phyloP scores from a whole-genome alignment of 768 basidiomycete species.

The Lentinula sp. region DNA sequence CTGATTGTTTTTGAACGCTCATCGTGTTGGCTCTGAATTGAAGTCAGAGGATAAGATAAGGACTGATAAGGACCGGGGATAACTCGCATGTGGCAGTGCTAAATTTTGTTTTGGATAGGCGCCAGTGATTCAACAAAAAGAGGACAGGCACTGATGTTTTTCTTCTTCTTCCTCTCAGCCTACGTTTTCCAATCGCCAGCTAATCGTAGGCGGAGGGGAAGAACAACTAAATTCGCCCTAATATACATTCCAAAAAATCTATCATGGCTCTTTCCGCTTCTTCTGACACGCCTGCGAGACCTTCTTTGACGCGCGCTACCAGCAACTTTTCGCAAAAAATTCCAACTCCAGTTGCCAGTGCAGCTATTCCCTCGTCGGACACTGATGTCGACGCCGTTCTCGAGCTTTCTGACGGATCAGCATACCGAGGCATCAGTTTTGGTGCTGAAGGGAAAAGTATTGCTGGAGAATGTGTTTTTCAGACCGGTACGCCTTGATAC shows the following conservation, averaged over 20 bases:
- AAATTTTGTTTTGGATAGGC: neutral
- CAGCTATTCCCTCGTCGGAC: conserved; percentile 25
- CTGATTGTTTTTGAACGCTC: no score
- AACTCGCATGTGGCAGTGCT: neutral
- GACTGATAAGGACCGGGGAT: no score
- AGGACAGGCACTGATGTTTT: conserved; percentile 17
- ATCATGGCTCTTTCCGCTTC: conserved; percentile 12
- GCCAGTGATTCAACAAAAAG: neutral
- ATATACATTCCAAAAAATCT: conserved; percentile 7
- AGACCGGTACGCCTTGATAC: conserved; percentile 69
- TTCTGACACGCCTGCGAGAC: conserved; percentile 25
- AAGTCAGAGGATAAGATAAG: neutral
- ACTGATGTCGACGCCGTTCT: conserved; percentile 58
- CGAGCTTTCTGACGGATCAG: conserved; percentile 86
- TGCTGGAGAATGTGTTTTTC: conserved; percentile 98
- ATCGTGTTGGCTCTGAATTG: no score
- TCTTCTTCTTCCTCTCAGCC: conserved; percentile 45
- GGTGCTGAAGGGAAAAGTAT: conserved; percentile 89
- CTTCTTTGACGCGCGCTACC: conserved; percentile 37
- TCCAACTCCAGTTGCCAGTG: conserved; percentile 17
- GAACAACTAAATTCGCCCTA: conserved; percentile 26
- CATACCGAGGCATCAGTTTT: conserved; percentile 86
- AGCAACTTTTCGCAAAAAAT: conserved; percentile 26
- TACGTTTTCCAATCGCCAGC: conserved; percentile 26
- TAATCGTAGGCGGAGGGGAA: conserved; percentile 37